These are phyloP conservation scores for Apiotrichum akiyoshidainum DNA, from an alignment of 1,284 basidiomycete species.

Conservation along the genomic window DNA sequence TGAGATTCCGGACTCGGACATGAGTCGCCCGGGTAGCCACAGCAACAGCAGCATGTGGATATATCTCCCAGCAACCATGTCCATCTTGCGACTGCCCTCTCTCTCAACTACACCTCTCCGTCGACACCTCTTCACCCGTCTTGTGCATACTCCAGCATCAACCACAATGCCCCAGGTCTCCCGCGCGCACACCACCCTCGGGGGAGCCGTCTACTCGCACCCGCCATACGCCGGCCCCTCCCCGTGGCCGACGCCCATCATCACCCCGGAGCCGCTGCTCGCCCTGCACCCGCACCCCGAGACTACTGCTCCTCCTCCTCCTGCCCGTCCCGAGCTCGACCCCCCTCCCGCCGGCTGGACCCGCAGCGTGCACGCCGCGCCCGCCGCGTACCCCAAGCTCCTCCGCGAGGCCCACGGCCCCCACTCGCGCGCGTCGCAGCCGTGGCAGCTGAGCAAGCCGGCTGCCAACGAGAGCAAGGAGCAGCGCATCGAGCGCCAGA, in stretches of 20 bases:
- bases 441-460: slow-evolving; percentile 15
- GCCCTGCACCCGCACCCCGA: slow-evolving; percentile 15
- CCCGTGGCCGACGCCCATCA: neutral
- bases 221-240: neutral
- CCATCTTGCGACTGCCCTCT: too few relatives aligned
- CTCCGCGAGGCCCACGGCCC: slow-evolving; percentile 35
- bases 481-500: neutral
- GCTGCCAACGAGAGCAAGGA: slow-evolving; percentile 16
- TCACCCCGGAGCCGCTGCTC: slow-evolving; percentile 13
- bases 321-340: slow-evolving; percentile 22
- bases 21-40: too few relatives aligned
- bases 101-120: too few relatives aligned
- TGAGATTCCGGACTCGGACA: too few relatives aligned
- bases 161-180: neutral
- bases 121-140: too few relatives aligned
- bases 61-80: too few relatives aligned
- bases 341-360: slow-evolving; percentile 49
- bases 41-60: too few relatives aligned
- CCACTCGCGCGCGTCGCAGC: slow-evolving; percentile 20
- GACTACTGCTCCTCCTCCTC: slow-evolving; percentile 3
- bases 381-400: slow-evolving; percentile 63
- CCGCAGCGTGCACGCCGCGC: slow-evolving; percentile 65
- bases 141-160: too few relatives aligned
- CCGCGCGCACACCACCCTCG: neutral
- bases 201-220: neutral